phyloP scores from a whole-genome alignment of 2,329 filamentous ascomycete species.

The Emergomyces pasteurianus region DNA sequence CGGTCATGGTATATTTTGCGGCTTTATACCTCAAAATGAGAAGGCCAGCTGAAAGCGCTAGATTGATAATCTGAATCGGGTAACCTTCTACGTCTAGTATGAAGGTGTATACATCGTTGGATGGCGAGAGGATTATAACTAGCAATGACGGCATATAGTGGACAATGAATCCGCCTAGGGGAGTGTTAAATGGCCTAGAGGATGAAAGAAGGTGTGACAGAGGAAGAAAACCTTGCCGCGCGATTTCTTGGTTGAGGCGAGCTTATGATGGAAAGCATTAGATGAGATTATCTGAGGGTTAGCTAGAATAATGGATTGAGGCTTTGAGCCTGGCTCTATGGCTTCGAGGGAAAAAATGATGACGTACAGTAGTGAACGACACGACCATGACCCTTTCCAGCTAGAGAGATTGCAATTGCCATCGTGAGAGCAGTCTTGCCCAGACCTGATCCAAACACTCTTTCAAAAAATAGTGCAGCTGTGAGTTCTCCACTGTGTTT shows the following conservation, averaged over 20 bases:
- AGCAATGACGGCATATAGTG: slow-evolving; percentile 58
- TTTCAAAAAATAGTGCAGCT: slow-evolving; percentile 51
- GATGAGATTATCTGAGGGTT: not conserved
- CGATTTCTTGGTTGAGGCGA: slow-evolving; percentile 60
- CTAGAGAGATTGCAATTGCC: slow-evolving; percentile 53
- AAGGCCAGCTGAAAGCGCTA: slow-evolving; percentile 47
- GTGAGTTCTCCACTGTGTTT: slow-evolving; percentile 50
- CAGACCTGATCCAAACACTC: slow-evolving; percentile 38
- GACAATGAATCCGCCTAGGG: slow-evolving; percentile 54
- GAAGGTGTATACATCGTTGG: slow-evolving; percentile 57
- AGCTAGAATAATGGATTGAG: not conserved
- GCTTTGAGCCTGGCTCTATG: no score
- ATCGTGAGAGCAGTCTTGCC: not conserved
- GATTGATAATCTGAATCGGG: slow-evolving; percentile 47
- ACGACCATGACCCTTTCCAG: slow-evolving; percentile 64
- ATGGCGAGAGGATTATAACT: slow-evolving; percentile 54
- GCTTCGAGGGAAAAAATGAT: no score
- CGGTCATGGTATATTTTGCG: slow-evolving; percentile 49
- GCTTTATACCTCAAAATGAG: slow-evolving; percentile 48
- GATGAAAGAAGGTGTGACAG: slow-evolving; percentile 50
- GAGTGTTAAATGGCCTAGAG: slow-evolving; percentile 54
- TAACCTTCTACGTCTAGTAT: slow-evolving; percentile 63
- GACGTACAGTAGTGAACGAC: slow-evolving; percentile 51
- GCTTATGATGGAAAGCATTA: slow-evolving; percentile 40
- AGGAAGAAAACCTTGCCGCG: slow-evolving; percentile 58